phyloP scores from a whole-genome alignment of 2,329 filamentous ascomycete species.

The Lasiodiplodia gonubiensis region DNA sequence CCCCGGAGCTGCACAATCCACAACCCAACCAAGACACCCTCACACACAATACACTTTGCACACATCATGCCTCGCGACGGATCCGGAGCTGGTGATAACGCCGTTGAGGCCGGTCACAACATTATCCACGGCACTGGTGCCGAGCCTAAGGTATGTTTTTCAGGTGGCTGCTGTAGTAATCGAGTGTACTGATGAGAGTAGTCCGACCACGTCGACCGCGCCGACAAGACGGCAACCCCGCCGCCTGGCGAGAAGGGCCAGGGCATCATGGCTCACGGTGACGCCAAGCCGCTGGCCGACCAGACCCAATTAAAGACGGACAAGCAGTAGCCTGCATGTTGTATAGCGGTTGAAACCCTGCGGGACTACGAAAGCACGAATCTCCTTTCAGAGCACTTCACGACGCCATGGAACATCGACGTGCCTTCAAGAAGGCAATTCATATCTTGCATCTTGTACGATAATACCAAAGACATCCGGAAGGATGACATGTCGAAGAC shows the following conservation, averaged over 20 bases:
- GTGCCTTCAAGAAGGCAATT: not conserved
- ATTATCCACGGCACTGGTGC: constrained; percentile 54
- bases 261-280: constrained; percentile 3
- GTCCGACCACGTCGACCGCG: constrained; percentile 22
- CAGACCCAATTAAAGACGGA: not conserved
- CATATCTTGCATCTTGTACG: not conserved
- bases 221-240: constrained; percentile 27
- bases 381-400: not conserved
- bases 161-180: not conserved
- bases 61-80: constrained; percentile 57
- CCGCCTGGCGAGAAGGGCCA: constrained; percentile 19
- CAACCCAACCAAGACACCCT: no score
- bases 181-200: not conserved
- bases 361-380: not conserved
- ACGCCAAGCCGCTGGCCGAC: not conserved
- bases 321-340: not conserved
- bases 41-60: not conserved
- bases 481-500: not conserved
- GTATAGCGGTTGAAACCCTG: no score
- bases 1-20: not conserved
- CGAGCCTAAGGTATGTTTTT: not conserved
- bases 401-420: not conserved
- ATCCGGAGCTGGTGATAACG: constrained; percentile 57
- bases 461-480: not conserved
- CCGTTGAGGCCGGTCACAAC: constrained; percentile 49